These are phyloP conservation scores for Aquilaria yunnanensis DNA, from an alignment of 345 rosid genomes.

Conservation along the genomic window DNA sequence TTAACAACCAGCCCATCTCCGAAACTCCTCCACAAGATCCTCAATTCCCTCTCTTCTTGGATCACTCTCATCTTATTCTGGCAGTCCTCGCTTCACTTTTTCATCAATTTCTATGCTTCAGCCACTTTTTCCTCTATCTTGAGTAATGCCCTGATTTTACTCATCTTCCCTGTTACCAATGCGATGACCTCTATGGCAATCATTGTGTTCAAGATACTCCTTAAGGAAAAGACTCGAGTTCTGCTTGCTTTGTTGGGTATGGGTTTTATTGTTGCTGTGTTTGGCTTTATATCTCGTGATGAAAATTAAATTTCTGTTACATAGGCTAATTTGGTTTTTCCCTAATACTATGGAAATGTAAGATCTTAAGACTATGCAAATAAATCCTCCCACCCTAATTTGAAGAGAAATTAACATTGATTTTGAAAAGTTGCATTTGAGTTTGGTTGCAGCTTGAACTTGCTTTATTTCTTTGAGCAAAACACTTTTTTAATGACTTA, in stretches of 20 bases:
- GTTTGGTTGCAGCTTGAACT: too few species aligned
- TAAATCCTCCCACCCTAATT: too few species aligned
- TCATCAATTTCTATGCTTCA: constrained; percentile 79
- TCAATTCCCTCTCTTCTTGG: constrained; percentile 34
- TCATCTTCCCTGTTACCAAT: constrained; percentile 85
- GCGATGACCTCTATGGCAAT: constrained; percentile 94
- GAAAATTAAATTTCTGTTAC: neutral
- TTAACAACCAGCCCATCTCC: constrained; percentile 8
- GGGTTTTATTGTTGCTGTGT: constrained; percentile 52
- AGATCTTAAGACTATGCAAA: too few species aligned
- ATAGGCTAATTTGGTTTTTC: too few species aligned
- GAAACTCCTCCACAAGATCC: constrained; percentile 32
- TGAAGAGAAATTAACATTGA: too few species aligned
- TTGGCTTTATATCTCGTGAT: constrained; percentile 60
- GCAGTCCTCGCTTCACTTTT: constrained; percentile 83
- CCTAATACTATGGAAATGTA: too few species aligned
- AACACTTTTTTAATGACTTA: too few species aligned
- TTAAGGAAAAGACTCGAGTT: constrained; percentile 64
- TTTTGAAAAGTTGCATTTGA: too few species aligned
- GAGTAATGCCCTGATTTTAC: constrained; percentile 62
- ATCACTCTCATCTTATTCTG: constrained; percentile 64
- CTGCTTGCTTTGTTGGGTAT: constrained; percentile 59
- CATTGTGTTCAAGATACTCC: constrained; percentile 57
- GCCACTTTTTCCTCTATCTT: constrained; percentile 76
- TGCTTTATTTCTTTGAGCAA: too few species aligned